These are phyloP conservation scores for Boletus sensibilis DNA, from an alignment of 768 basidiomycete genomes.

Conservation along the genomic window DNA sequence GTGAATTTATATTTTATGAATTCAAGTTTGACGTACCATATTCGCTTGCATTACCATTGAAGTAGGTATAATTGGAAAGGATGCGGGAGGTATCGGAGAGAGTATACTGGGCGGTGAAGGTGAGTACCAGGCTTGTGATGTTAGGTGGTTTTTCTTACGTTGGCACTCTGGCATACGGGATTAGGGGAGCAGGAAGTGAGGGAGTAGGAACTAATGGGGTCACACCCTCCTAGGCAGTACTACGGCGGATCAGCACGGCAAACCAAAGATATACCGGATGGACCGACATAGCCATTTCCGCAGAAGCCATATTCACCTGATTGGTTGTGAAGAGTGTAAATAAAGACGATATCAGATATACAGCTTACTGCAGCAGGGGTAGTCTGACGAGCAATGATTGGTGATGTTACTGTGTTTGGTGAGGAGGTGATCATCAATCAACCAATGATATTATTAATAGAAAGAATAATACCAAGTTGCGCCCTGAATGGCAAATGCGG, in stretches of 20 bases:
- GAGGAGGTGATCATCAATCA: neutral
- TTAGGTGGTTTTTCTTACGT: conserved; percentile 37
- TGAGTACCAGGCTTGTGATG: neutral
- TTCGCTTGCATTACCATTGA: conserved; percentile 69
- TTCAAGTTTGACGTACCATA: conserved; percentile 47
- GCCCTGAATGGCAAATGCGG: conserved; percentile 22
- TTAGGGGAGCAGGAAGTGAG: conserved; percentile 66
- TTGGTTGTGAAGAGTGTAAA: neutral
- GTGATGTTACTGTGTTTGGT: conserved; percentile 36
- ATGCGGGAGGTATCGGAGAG: conserved; percentile 67
- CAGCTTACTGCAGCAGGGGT: conserved; percentile 45
- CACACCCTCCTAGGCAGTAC: conserved; percentile 88
- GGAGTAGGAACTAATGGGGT: conserved; percentile 66
- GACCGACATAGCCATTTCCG: conserved; percentile 41
- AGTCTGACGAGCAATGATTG: conserved; percentile 34
- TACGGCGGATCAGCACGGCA: conserved; percentile 28
- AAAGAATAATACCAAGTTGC: conserved; percentile 25
- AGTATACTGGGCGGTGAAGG: conserved; percentile 43
- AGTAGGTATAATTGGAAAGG: conserved; percentile 61
- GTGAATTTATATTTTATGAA: neutral
- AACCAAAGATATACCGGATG: neutral
- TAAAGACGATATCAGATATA: neutral
- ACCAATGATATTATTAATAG: neutral
- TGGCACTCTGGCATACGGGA: conserved; percentile 66
- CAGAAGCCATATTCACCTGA: conserved; percentile 57